phyloP scores from a whole-genome alignment of 2,329 filamentous ascomycete species.

The Aureobasidium vineae region DNA sequence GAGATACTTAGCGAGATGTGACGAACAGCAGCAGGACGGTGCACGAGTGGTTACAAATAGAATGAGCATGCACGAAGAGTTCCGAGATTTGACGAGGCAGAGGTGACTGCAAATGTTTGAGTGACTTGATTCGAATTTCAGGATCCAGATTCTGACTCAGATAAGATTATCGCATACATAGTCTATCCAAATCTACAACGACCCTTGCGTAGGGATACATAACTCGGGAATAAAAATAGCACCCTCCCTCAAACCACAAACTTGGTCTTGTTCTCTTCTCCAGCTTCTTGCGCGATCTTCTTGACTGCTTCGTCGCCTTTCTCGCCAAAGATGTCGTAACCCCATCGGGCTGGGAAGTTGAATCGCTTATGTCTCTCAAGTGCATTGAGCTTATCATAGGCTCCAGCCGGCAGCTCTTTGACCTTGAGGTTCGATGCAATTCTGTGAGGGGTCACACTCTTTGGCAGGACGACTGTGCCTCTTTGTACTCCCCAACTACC shows the following conservation, averaged over 20 bases:
- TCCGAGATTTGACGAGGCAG: too few species aligned
- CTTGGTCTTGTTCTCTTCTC: conserved; percentile 41
- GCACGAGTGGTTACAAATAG: too few species aligned
- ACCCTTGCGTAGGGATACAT: too few species aligned
- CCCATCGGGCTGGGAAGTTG: conserved; percentile 47
- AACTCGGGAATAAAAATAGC: neutral
- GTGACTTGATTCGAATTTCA: too few species aligned
- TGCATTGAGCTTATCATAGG: conserved; percentile 41
- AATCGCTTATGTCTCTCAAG: conserved; percentile 48
- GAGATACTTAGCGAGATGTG: too few species aligned
- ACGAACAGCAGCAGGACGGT: too few species aligned
- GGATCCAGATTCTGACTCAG: too few species aligned
- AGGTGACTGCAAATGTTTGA: too few species aligned
- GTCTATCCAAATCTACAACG: too few species aligned
- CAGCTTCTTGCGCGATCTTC: conserved; percentile 39
- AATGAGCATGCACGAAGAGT: too few species aligned
- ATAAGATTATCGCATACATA: too few species aligned
- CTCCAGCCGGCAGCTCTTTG: conserved; percentile 40
- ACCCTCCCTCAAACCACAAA: conserved; percentile 33
- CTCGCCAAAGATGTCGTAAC: conserved; percentile 49
- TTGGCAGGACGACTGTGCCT: conserved; percentile 66
- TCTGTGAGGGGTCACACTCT: conserved; percentile 64
- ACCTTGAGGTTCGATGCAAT: conserved; percentile 48
- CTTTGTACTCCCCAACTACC: conserved; percentile 63
- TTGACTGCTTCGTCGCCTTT: conserved; percentile 42